Evolutionary conservation across 345 rosid genomes (phyloP), one percentile per base, ranked within the genome.

Genomic region (Chamaenerion angustifolium): DNA sequence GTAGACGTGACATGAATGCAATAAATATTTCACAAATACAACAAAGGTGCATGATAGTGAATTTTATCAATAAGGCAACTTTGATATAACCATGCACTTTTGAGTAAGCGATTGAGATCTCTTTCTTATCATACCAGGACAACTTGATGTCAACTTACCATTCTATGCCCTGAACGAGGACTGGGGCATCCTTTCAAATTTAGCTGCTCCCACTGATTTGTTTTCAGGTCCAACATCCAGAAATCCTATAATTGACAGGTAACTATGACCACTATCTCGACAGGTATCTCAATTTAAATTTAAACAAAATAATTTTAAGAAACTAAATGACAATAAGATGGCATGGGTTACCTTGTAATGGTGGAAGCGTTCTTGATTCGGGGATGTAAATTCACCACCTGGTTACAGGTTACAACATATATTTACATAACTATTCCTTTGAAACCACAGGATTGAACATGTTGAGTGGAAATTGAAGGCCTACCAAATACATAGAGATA

Each of bases 301-400:
- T 9, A 31, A 31, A 31, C 6, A 7, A 31, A 21, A 31, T 5
- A 31, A 31, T 31, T 31, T 5, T 31, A 31, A 31, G 37, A 31
- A 31, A 31, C 37, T 31, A 31, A 31, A 8, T 31, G 37, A 31
- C 6, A 31, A 8, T 31, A 3, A 31, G 37, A 31, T 31, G 37
- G 6, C 9, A 23, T 15, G 61, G 43, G 48, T 69, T 52, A 82
- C 98, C 94, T 86, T 90, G 76, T 90, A 90, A 67, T 86, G 98
- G 55, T 83, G 98, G 69, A 90, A 90, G 10, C 96, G 71, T 65
- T 90, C 98, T 74, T 90, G 96, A 73, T 83, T 86, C 42, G 96
- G 94, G 45, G 98, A 90, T 45, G 96, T 90, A 45, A 90, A 90
- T 54, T 90, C 98, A 62, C 98, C 96, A 71, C 98, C 98, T 86